Conservation (phyloP, 106 monocot genomes). For the Acanthochlamys bracteata region DNA sequence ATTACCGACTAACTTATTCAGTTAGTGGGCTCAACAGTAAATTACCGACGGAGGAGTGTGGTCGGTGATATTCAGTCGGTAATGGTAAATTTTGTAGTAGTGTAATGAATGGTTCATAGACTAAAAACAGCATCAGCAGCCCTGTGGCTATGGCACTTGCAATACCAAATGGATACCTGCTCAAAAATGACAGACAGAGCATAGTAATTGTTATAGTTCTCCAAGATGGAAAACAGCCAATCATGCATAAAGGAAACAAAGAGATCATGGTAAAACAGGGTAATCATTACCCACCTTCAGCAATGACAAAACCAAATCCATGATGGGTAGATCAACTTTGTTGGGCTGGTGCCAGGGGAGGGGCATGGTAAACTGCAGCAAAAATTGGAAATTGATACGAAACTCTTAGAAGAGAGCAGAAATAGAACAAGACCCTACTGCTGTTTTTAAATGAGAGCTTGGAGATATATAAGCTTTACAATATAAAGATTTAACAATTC, state of each 20-base stretch:
- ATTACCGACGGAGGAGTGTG: no score
- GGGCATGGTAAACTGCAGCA: slow-evolving; percentile 39
- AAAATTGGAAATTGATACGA: background rate
- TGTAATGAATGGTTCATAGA: slow-evolving; percentile 74
- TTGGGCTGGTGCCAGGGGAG: slow-evolving; percentile 61
- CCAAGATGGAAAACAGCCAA: background rate
- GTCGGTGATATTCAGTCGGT: no score
- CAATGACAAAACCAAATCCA: slow-evolving; percentile 81
- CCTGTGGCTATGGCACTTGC: slow-evolving; percentile 87
- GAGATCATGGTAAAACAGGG: background rate
- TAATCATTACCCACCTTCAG: slow-evolving; percentile 40
- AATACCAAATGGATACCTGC: slow-evolving; percentile 85
- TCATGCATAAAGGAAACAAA: background rate
- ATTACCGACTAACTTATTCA: no score
- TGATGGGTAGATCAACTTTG: slow-evolving; percentile 63
- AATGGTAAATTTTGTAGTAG: no score
- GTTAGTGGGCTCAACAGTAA: no score
- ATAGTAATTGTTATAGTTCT: background rate
- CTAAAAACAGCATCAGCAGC: slow-evolving; percentile 86
- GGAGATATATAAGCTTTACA: background rate
- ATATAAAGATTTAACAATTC: background rate
- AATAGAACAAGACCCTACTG: background rate
- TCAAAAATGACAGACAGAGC: background rate
- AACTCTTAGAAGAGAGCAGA: background rate
- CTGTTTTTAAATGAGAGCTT: no score